Percentiles rank a stretch among this genome's conserved stretches.
These are phyloP conservation scores for Eleusine indica DNA, from an alignment of 176 grass and related monocot genomes.

Conservation along the genomic window DNA sequence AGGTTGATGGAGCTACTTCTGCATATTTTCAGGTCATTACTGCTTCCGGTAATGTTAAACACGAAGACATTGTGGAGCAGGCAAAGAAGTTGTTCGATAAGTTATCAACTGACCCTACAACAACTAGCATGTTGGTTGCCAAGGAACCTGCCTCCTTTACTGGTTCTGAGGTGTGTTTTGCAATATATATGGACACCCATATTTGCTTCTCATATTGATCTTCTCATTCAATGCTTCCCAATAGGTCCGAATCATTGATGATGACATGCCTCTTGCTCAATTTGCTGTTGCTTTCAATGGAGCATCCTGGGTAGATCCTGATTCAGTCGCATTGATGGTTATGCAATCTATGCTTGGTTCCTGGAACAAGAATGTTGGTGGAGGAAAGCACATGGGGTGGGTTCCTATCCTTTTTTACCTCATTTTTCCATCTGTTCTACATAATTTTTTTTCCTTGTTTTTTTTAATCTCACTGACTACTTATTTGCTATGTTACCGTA, in stretches of 20 bases:
- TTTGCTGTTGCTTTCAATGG: slow-evolving; percentile 96
- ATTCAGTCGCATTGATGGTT: slow-evolving; percentile 98
- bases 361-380: slow-evolving; percentile 80
- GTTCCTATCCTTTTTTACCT: not conserved
- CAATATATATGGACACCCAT: not conserved
- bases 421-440: not conserved
- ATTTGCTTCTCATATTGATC: not conserved
- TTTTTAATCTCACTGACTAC: not conserved
- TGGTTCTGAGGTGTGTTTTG: slow-evolving; percentile 77
- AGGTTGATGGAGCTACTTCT: slow-evolving; percentile 18
- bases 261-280: slow-evolving; percentile 93
- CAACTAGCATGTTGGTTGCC: slow-evolving; percentile 71
- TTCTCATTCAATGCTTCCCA: slow-evolving; percentile 23
- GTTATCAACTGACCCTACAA: slow-evolving; percentile 81
- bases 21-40: slow-evolving; percentile 77
- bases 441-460: not conserved
- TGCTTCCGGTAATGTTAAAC: slow-evolving; percentile 85
- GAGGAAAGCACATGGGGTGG: slow-evolving; percentile 93
- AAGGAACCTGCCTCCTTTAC: slow-evolving; percentile 79
- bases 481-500: slow-evolving; percentile 10
- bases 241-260: slow-evolving; percentile 92
- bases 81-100: slow-evolving; percentile 74
- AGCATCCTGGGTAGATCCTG: slow-evolving; percentile 85
- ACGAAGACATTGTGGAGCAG: slow-evolving; percentile 82
- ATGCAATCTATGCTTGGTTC: slow-evolving; percentile 98